phyloP scores from a whole-genome alignment of 805 yeast genomes.

The Candida alai region DNA sequence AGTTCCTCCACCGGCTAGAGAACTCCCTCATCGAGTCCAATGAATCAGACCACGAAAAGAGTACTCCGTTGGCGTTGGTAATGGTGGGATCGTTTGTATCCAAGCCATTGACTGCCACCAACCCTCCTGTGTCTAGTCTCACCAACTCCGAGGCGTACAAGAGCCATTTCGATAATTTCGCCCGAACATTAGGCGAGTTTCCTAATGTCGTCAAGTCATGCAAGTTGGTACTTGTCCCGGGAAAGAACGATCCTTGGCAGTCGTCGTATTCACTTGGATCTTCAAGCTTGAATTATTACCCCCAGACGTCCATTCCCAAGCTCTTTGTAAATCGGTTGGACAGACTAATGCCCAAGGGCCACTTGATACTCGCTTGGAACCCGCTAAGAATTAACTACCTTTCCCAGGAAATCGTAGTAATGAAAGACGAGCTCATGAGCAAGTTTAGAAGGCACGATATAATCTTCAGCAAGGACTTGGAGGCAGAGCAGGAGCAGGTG shows the following conservation, averaged over 20 bases:
- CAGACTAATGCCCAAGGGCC: slow-evolving; percentile 36
- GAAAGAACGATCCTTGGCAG: slow-evolving; percentile 92
- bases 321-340: slow-evolving; percentile 67
- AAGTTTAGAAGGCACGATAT: slow-evolving; percentile 71
- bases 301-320: slow-evolving; percentile 68
- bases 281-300: slow-evolving; percentile 38
- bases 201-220: slow-evolving; percentile 50
- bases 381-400: slow-evolving; percentile 77
- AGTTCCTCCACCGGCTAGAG: slow-evolving; percentile 54
- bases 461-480: slow-evolving; percentile 42
- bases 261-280: slow-evolving; percentile 62
- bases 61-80: slow-evolving; percentile 62
- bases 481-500: slow-evolving; percentile 15
- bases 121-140: slow-evolving; percentile 45
- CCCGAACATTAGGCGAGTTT: slow-evolving; percentile 56
- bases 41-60: slow-evolving; percentile 39
- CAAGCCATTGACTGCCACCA: slow-evolving; percentile 55
- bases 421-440: slow-evolving; percentile 68
- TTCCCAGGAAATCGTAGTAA: slow-evolving; percentile 76
- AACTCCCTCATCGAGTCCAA: slow-evolving; percentile 21
- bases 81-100: slow-evolving; percentile 80
- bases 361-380: slow-evolving; percentile 50
- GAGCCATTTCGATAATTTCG: slow-evolving; percentile 68
- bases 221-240: slow-evolving; percentile 76
- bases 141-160: slow-evolving; percentile 58